Evolutionary conservation across 2,329 filamentous ascomycete species (phyloP).

Genomic region (Coniella lustricola): DNA sequence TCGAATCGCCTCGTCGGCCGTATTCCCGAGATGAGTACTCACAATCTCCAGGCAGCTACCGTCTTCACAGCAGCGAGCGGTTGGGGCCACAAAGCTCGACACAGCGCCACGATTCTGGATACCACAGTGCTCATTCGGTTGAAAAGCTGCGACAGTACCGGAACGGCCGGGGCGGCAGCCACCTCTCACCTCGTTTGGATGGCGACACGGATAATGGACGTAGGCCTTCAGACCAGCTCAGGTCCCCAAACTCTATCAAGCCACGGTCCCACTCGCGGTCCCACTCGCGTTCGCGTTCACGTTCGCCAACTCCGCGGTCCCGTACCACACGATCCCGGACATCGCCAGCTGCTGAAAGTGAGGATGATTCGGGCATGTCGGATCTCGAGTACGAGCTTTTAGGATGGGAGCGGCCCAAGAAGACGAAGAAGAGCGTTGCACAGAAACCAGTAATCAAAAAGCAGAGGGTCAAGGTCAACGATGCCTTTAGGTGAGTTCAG

Average conservation of each 20-base stretch:
- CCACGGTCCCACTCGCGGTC: neutral
- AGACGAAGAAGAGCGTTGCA: slow-evolving; percentile 7
- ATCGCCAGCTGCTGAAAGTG: slow-evolving; percentile 8
- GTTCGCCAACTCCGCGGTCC: neutral
- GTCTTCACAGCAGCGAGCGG: slow-evolving; percentile 5
- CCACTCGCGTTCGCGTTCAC: neutral
- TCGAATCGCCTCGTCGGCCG: slow-evolving; percentile 6
- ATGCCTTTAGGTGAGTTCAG: slow-evolving; percentile 14
- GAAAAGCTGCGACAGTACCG: slow-evolving; percentile 7
- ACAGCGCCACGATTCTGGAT: slow-evolving; percentile 15
- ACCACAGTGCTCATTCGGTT: slow-evolving; percentile 9
- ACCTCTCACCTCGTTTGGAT: slow-evolving; percentile 8
- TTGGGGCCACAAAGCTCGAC: slow-evolving; percentile 7
- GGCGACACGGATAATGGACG: slow-evolving; percentile 4
- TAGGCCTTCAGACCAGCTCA: neutral
- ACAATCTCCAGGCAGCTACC: slow-evolving; percentile 10
- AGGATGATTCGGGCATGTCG: slow-evolving; percentile 13
- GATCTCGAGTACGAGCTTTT: slow-evolving; percentile 17
- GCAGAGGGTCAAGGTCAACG: slow-evolving; percentile 9
- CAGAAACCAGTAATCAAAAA: slow-evolving; percentile 5
- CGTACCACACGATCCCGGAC: neutral
- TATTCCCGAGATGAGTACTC: slow-evolving; percentile 8
- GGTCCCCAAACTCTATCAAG: neutral
- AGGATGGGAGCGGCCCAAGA: slow-evolving; percentile 12
- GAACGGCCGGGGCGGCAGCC: slow-evolving; percentile 4